These are phyloP conservation scores for Moesziomyces sp. DNA, from an alignment of 1,284 basidiomycete species.

Conservation along the genomic window DNA sequence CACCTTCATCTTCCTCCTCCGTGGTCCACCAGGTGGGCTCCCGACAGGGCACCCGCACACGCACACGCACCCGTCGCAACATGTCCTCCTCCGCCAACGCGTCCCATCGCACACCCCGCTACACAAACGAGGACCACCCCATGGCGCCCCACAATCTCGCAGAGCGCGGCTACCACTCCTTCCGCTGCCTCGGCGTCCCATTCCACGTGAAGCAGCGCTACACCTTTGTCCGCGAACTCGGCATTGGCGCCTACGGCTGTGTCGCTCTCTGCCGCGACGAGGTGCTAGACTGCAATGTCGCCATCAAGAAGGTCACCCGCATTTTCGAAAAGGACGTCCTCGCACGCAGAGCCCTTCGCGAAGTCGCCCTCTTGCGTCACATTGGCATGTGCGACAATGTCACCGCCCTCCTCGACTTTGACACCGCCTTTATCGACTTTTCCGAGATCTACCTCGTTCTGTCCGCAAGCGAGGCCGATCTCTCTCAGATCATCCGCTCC, in stretches of 20 bases:
- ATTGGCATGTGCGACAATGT: conserved; percentile 62
- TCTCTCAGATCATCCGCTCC: conserved; percentile 65
- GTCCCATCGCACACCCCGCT: conserved; percentile 38
- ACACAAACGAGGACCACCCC: conserved; percentile 62
- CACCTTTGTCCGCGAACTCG: conserved; percentile 63
- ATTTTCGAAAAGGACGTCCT: conserved; percentile 66
- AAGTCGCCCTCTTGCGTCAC: conserved; percentile 61
- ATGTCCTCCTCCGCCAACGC: conserved; percentile 35
- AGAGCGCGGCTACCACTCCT: conserved; percentile 62
- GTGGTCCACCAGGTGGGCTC: conserved; percentile 50
- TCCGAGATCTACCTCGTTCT: conserved; percentile 66
- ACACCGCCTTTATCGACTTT: conserved; percentile 66
- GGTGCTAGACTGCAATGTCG: conserved; percentile 61
- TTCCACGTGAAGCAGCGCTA: conserved; percentile 66
- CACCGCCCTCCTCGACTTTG: conserved; percentile 64
- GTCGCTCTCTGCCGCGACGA: conserved; percentile 63
- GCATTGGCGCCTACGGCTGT: conserved; percentile 66
- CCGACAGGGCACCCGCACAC: conserved; percentile 49
- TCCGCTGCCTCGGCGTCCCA: conserved; percentile 62
- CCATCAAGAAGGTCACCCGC: conserved; percentile 66
- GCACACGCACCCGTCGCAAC: conserved; percentile 53
- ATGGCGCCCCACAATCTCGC: conserved; percentile 61
- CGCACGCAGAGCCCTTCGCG: conserved; percentile 61
- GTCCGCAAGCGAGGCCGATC: conserved; percentile 64
- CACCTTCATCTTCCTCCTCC: conserved; percentile 17